Conservation (phyloP, 345 rosid genomes). For the Zanthoxylum bungeanum region DNA sequence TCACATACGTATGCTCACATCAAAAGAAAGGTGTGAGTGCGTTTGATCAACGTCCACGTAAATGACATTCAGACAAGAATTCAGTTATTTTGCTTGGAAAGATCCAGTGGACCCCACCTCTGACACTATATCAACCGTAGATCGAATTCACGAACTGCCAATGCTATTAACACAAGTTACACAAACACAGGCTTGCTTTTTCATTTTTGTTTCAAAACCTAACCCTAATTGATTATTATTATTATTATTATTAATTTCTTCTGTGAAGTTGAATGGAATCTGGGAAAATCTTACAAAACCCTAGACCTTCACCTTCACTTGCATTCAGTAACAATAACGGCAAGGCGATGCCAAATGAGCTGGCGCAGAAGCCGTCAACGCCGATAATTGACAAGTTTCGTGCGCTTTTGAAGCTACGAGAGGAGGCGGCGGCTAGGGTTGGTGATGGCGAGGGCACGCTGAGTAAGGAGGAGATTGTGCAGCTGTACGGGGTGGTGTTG, state of each 20-base stretch:
- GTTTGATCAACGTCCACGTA: slow-evolving; percentile 2
- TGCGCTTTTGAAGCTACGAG: slow-evolving; percentile 62
- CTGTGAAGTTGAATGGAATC: slow-evolving; percentile 27
- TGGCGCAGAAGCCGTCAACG: slow-evolving; percentile 56
- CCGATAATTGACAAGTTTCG: slow-evolving; percentile 62
- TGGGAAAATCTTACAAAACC: slow-evolving; percentile 31
- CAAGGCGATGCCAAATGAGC: slow-evolving; percentile 54
- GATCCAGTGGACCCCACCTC: not conserved
- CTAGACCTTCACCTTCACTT: slow-evolving; percentile 26
- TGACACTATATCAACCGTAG: not conserved
- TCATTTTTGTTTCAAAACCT: slow-evolving; percentile 11
- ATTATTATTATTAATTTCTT: not conserved
- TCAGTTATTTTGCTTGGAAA: not conserved
- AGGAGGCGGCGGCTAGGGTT: slow-evolving; percentile 44
- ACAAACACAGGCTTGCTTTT: no score
- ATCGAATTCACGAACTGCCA: not conserved
- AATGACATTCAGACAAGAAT: not conserved
- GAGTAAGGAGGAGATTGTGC: slow-evolving; percentile 58
- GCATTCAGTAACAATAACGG: slow-evolving; percentile 13
- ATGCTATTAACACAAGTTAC: no score
- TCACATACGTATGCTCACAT: not conserved
- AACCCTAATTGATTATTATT: slow-evolving; percentile 2
- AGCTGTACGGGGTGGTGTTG: slow-evolving; percentile 61
- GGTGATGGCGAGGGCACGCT: slow-evolving; percentile 31
- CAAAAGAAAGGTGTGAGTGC: not conserved